phyloP scores from a whole-genome alignment of 2,329 filamentous ascomycete genomes.

The Trichoderma endophyticum region DNA sequence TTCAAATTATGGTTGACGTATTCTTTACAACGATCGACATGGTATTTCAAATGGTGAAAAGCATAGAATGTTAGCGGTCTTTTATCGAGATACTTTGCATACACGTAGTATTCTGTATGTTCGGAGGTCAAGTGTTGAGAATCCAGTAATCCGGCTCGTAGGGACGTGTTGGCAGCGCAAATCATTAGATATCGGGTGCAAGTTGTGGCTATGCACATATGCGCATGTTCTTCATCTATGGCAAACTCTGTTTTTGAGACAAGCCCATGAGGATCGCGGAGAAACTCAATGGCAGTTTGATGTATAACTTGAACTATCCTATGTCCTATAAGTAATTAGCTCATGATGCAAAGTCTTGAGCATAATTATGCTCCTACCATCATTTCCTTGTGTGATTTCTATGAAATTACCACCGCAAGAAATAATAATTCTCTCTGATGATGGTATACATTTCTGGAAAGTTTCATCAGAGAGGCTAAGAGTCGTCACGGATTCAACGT shows the following conservation, averaged over 20 bases:
- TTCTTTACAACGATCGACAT: background rate
- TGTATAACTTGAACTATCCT: background rate
- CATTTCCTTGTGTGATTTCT: background rate
- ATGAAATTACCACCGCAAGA: background rate
- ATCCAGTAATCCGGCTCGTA: accelerated
- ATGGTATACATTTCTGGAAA: background rate
- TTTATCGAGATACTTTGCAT: background rate
- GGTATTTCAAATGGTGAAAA: background rate
- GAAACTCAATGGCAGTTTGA: background rate
- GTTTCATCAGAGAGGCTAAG: background rate
- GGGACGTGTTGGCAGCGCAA: background rate
- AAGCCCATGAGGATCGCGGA: background rate
- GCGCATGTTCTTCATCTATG: background rate
- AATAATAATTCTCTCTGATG: background rate
- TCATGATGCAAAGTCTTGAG: no score
- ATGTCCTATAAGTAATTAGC: background rate
- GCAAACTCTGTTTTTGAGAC: background rate
- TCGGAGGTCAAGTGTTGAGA: accelerated
- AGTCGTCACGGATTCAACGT: accelerated
- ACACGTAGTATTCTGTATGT: no score
- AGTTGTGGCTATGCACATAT: background rate
- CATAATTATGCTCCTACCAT: background rate
- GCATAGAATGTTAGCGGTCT: background rate
- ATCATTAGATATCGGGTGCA: background rate
- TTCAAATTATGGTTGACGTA: accelerated